These are phyloP conservation scores for Apophysomyces sp. DNA, from an alignment of 371 early-diverging fungal species.

Conservation along the genomic window DNA sequence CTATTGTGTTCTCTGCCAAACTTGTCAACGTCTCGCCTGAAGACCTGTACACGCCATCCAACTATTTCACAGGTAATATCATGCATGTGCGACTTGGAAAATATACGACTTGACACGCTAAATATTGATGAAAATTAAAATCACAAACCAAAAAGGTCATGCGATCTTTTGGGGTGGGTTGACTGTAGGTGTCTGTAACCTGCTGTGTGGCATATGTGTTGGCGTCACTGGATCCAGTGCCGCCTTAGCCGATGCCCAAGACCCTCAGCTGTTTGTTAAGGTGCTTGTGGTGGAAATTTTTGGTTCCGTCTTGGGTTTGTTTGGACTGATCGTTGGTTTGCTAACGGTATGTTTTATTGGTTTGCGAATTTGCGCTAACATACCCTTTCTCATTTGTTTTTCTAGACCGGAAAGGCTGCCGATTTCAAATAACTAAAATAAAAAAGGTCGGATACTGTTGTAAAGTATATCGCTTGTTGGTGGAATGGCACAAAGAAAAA, in stretches of 20 bases:
- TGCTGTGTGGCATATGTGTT: conserved; percentile 94
- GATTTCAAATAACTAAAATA: conserved; percentile 42
- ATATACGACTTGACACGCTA: not conserved
- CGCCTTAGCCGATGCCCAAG: conserved; percentile 95
- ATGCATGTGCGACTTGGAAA: too few relatives aligned
- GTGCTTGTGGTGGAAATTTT: conserved; percentile 97
- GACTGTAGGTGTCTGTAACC: conserved; percentile 92
- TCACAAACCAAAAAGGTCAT: conserved; percentile 74
- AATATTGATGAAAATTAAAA: too few relatives aligned
- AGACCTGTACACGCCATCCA: conserved; percentile 47
- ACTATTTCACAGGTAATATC: conserved; percentile 62
- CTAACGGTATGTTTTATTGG: conserved; percentile 53
- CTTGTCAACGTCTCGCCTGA: conserved; percentile 54
- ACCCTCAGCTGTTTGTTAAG: conserved; percentile 93
- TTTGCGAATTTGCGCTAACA: not conserved
- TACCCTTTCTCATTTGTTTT: not conserved
- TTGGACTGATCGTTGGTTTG: conserved; percentile 90
- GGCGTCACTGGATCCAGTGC: conserved; percentile 94
- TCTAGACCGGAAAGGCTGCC: conserved; percentile 56
- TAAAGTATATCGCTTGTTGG: not conserved
- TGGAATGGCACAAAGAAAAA: not conserved
- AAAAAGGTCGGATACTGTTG: not conserved
- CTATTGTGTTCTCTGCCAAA: conserved; percentile 93
- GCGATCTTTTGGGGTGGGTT: conserved; percentile 97
- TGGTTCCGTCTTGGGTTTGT: conserved; percentile 93